Evolutionary conservation across 1,284 basidiomycete species (phyloP), one percentile per base, ranked within the genome.

Genomic region (Apiotrichum laibachii): DNA sequence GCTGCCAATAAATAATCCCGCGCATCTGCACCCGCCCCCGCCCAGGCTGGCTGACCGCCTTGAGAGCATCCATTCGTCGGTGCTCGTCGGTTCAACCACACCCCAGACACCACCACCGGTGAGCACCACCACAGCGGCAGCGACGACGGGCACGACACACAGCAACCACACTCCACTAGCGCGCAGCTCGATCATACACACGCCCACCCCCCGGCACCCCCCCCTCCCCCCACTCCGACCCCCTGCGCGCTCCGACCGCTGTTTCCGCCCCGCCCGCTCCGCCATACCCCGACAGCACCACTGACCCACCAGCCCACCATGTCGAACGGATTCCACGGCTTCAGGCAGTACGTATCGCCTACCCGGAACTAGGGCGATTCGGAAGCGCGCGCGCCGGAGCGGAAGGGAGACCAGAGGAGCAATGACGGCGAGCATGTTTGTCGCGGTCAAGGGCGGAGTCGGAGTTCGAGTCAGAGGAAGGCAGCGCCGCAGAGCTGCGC

Each of bases 311-410:
- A 26, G 21, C 19, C 26, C 53, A 54, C 16, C 44, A 54, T 54
- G 53, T 54, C 53, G 21, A 52, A 43, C 50, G 53, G 53, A 37
- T 54, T 54, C 53, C 53, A 54, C 53, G 53, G 53, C 33, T 54
- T 47, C 53, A 46, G 53, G 44, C 53, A 54, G 53, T 54, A 47
- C 53, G 53, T 54, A 35, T 34, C 35, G 48, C 48, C 37, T 37
- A 37, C 37, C 3, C 37, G 37, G 5, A 16, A 37, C 37, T 7
- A 31, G 26, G 26, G 26, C 7, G 26, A 31, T 4, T 8, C 18
- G 15, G 31, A n/a, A 31, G 42, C 42, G 42, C 42, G 42, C 42
- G 42, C 37, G 37, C 2, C 37, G 5, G 37, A 3, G 42, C 7
- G 26, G 26, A 31, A 31, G 26, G 4, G 26, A 31, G 7, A 31